These are phyloP conservation scores for Hypoxylon sp. DNA, from an alignment of 2,329 filamentous ascomycete genomes.

Conservation along the genomic window DNA sequence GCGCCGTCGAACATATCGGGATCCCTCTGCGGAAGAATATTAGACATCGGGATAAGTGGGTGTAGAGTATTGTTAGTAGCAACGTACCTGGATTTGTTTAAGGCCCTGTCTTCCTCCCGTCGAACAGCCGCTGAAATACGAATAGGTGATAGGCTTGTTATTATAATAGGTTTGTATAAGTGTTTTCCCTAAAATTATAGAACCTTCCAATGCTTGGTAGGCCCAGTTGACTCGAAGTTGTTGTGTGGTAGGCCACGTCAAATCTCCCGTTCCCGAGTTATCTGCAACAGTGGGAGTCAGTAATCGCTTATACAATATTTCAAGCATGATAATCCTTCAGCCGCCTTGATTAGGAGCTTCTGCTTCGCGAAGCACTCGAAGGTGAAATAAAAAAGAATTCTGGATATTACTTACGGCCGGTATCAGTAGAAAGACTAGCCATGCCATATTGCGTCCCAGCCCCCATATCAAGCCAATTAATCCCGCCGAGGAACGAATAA, in stretches of 20 bases:
- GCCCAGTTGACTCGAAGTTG: slow-evolving; percentile 54
- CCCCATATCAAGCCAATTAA: slow-evolving; percentile 54
- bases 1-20: slow-evolving; percentile 68
- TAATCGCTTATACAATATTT: neutral
- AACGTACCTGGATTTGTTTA: slow-evolving; percentile 59
- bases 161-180: slow-evolving; percentile 62
- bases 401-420: slow-evolving; percentile 46
- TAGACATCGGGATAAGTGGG: neutral
- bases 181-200: slow-evolving; percentile 60
- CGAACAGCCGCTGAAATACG: slow-evolving; percentile 67
- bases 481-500: slow-evolving; percentile 51
- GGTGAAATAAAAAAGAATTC: neutral
- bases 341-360: neutral
- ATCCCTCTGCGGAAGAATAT: slow-evolving; percentile 57
- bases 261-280: slow-evolving; percentile 48
- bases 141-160: slow-evolving; percentile 57
- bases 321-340: no score
- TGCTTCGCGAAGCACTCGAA: neutral
- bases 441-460: slow-evolving; percentile 49
- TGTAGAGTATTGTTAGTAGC: neutral
- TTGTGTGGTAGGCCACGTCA: slow-evolving; percentile 54
- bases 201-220: slow-evolving; percentile 58
- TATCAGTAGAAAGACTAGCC: slow-evolving; percentile 56
- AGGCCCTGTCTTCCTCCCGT: slow-evolving; percentile 69
- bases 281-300: slow-evolving; percentile 29